phyloP scores from a whole-genome alignment of 192 early-diverging fungal genomes.

The Allomyces javanicus region DNA sequence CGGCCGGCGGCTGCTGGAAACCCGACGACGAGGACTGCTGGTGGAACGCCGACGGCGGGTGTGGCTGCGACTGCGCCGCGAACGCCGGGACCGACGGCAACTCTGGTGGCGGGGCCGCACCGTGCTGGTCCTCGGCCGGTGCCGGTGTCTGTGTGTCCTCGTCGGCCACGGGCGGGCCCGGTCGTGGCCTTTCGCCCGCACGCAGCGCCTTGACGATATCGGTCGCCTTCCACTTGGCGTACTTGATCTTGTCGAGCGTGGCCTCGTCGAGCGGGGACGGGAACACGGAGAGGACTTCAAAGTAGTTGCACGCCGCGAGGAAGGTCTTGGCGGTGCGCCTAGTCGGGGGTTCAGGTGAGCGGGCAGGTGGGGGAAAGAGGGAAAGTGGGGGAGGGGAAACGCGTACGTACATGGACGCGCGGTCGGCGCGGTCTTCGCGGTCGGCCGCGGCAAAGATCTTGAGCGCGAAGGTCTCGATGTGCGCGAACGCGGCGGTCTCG shows the following conservation, averaged over 20 bases:
- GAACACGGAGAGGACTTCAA: conserved; percentile 69
- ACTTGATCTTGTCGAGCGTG: conserved; percentile 61
- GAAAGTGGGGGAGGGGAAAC: too few relatives aligned
- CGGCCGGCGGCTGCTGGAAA: conserved; percentile 1
- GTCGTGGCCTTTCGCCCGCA: conserved; percentile 54
- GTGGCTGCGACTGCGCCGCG: not conserved
- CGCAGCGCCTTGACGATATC: conserved; percentile 81
- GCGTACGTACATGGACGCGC: conserved; percentile 46
- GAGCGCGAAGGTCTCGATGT: conserved; percentile 78
- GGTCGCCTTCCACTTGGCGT: conserved; percentile 86
- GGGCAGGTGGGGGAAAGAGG: too few relatives aligned
- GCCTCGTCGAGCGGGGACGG: not conserved
- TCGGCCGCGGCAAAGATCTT: conserved; percentile 79
- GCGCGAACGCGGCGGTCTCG: conserved; percentile 53
- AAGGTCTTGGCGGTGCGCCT: conserved; percentile 79
- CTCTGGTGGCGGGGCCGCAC: not conserved
- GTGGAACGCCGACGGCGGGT: not conserved
- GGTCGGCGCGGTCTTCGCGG: conserved; percentile 67
- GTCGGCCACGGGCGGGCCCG: not conserved
- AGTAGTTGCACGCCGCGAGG: conserved; percentile 69
- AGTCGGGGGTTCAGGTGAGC: too few relatives aligned
- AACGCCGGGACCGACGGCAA: not conserved
- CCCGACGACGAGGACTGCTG: not conserved
- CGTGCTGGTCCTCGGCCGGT: not conserved
- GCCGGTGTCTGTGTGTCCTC: not conserved